These are phyloP conservation scores for Cinnamomum micranthum DNA, from an alignment of 164 flowering plant genomes.

Conservation along the genomic window DNA sequence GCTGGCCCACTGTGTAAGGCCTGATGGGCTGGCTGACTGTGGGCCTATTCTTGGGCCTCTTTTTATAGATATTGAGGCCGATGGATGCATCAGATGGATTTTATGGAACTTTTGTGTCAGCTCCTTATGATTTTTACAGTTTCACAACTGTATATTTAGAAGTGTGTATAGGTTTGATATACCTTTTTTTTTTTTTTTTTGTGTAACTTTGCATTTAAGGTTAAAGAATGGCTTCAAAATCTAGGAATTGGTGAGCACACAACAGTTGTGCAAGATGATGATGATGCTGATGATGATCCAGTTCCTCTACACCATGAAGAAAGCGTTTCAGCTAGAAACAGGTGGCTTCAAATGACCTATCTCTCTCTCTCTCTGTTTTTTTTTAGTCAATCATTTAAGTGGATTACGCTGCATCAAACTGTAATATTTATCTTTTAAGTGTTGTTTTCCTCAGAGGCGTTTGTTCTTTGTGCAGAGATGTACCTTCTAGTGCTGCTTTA, in stretches of 20 bases:
- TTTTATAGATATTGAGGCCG: too few relatives aligned
- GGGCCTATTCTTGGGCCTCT: too few relatives aligned
- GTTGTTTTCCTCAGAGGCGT: conserved; percentile 4
- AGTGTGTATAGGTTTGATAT: not conserved
- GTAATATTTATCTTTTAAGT: not conserved
- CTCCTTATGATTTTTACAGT: not conserved
- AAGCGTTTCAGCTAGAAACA: conserved; percentile 51
- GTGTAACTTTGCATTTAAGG: conserved; percentile 44
- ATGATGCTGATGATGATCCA: conserved; percentile 75
- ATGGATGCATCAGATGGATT: too few relatives aligned
- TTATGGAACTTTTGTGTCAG: too few relatives aligned
- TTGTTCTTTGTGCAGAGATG: conserved; percentile 66
- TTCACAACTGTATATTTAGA: not conserved
- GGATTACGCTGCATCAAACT: conserved; percentile 7
- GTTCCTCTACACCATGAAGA: conserved; percentile 67
- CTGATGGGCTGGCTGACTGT: too few relatives aligned
- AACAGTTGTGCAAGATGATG: conserved; percentile 74
- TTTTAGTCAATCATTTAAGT: not conserved
- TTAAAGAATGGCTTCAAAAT: conserved; percentile 98
- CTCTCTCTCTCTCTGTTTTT: not conserved
- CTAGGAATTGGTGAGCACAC: conserved; percentile 90
- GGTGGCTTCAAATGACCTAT: conserved; percentile 36
- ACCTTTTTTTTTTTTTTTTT: not conserved
- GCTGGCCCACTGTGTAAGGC: too few relatives aligned
- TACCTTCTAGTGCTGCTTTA: conserved; percentile 96